A percentile compares a stretch with the other conserved stretches of the same genome.
Conservation (phyloP, 352 stramenopile genomes). For the Globisporangium cederbergense region DNA sequence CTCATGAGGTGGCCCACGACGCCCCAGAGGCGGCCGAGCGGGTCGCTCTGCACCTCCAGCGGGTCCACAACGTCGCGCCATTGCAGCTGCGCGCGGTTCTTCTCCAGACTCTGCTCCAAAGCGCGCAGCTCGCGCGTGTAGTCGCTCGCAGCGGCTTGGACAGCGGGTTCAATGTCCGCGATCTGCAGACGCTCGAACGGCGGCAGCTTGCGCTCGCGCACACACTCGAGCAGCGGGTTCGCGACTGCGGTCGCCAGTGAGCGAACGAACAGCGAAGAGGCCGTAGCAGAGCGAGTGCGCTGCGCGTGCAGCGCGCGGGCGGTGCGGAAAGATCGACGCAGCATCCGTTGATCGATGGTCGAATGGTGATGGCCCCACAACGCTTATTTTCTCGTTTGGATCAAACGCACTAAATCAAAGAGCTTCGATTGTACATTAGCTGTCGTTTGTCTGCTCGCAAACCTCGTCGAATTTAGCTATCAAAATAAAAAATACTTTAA, state of each 20-base stretch:
- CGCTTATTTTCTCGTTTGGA: too few relatives aligned
- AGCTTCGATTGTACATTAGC: not conserved
- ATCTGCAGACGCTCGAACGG: constrained; percentile 68
- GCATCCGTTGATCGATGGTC: not conserved
- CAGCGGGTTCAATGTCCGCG: constrained; percentile 53
- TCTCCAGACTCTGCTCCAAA: constrained; percentile 38
- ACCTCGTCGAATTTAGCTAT: not conserved
- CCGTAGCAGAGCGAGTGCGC: not conserved
- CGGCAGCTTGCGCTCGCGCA: constrained; percentile 57
- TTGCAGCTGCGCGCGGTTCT: constrained; percentile 27
- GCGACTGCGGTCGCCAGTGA: constrained; percentile 1
- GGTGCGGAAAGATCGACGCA: constrained; percentile 4
- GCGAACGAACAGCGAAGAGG: constrained; percentile 2
- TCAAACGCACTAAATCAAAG: not conserved
- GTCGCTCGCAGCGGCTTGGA: constrained; percentile 44
- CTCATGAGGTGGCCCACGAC: constrained; percentile 96
- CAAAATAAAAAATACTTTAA: too few relatives aligned
- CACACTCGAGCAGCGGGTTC: constrained; percentile 56
- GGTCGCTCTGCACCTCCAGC: constrained; percentile 90
- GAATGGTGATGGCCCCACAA: not conserved
- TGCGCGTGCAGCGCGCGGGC: constrained; percentile 7
- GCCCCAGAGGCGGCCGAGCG: constrained; percentile 92
- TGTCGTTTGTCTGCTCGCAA: not conserved
- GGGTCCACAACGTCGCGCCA: constrained; percentile 90
- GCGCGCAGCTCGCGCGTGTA: constrained; percentile 48